These are phyloP conservation scores for Talaromyces rugulosus DNA, from an alignment of 2,329 filamentous ascomycete genomes.

Conservation along the genomic window DNA sequence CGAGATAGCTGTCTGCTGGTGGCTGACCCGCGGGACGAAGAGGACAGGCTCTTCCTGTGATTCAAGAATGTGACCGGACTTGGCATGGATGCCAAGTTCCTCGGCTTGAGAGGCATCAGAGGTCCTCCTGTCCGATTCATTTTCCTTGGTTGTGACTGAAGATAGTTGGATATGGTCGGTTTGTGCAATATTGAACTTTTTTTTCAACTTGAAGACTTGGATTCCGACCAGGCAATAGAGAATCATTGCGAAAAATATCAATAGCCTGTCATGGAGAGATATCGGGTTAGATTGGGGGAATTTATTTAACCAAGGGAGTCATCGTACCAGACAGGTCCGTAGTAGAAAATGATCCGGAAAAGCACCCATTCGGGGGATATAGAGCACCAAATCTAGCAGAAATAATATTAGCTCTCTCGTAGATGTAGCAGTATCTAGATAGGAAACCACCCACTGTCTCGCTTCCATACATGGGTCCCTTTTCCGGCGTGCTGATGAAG, in stretches of 20 bases:
- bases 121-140: constrained; percentile 12
- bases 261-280: constrained; percentile 19
- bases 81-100: not conserved
- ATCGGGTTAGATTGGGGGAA: not conserved
- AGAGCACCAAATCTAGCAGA: constrained; percentile 34
- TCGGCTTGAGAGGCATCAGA: not conserved
- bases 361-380: constrained; percentile 34
- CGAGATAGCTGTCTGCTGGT: constrained; percentile 27
- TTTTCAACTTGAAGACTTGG: constrained; percentile 29
- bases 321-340: constrained; percentile 32
- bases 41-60: not conserved
- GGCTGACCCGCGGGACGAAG: not conserved
- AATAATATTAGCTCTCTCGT: not conserved
- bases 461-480: constrained; percentile 34
- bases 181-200: constrained; percentile 26
- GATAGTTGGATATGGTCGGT: constrained; percentile 26
- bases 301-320: not conserved
- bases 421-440: not conserved
- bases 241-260: constrained; percentile 21
- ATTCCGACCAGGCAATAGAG: constrained; percentile 26
- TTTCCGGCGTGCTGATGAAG: constrained; percentile 27
- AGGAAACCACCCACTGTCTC: constrained; percentile 26
- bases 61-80: not conserved
- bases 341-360: constrained; percentile 33
- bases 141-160: constrained; percentile 13